Base-by-base conservation (phyloP, 352 stramenopile genomes). In the Pythium dissimile region DNA sequence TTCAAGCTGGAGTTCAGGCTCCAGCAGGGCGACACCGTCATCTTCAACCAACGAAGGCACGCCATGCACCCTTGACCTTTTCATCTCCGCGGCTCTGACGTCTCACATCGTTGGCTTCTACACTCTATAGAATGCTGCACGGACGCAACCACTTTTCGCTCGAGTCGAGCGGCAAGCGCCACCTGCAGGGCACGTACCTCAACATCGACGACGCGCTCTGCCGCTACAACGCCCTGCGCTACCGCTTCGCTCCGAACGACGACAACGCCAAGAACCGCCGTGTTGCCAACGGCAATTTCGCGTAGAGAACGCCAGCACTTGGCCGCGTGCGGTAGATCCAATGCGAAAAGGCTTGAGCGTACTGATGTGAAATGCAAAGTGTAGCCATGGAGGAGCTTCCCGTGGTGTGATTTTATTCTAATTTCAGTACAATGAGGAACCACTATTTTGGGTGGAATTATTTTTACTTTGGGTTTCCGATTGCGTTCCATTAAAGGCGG, bases 201-300 rank as follows among this genome's bases (percentile, higher is more conserved):
- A 95, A 93, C 67, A 93, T 95, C 54, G 85, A 95, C 58, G 84
- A 95, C 64, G 85, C 81, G 26, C 55, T 89, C n/a, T 92, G 80
- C 34, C 77, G 84, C 56, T 95, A 86, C 76, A 89, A 92, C 37
- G 78, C 78, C 13, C 66, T 95, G 35, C 75, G 78, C 37, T 61
- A 80, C 16, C 76, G 75, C 53, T 80, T 91, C 41, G 75, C 67
- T 3, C 39, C 49, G 16, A 58, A 76, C 23, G 59, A 84, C 28
- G 50, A 67, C 1, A 51, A 53, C 16, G 57, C 74, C 51, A 86
- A 85, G 71, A 90, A 89, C 55, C 78, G 70, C 24, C 78, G 83
- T 42, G 77, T 84, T 8, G 75, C 66, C 15, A 92, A 92, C 34
- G 80, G 80, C 37, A 90, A 86, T 55, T 92, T 86, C 31, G 72